These are phyloP conservation scores for Saksenaea vasiformis DNA, from an alignment of 371 early-diverging fungal genomes.

Conservation along the genomic window DNA sequence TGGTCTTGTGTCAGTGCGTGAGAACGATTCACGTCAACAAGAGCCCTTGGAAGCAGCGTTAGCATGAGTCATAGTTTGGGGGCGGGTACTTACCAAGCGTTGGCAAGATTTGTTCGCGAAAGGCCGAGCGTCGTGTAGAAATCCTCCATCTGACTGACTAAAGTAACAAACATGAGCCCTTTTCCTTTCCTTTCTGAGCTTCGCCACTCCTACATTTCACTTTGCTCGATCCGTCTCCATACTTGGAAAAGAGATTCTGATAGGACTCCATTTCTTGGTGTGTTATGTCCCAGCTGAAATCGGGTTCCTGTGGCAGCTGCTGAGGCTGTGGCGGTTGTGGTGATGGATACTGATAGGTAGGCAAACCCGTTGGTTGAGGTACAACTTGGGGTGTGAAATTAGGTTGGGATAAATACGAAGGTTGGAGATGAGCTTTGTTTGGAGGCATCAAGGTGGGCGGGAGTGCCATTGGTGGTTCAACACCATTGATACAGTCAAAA, in stretches of 20 bases:
- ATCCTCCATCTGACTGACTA: conserved; percentile 52
- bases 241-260: conserved; percentile 46
- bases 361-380: conserved; percentile 24
- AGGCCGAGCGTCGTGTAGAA: conserved; percentile 47
- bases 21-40: conserved; percentile 49
- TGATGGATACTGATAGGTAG: neutral
- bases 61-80: neutral
- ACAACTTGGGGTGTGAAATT: conserved; percentile 6
- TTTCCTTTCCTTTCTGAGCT: neutral
- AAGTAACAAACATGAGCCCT: neutral
- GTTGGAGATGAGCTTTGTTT: conserved; percentile 48
- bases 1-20: conserved; percentile 52
- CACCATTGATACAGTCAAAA: conserved; percentile 50
- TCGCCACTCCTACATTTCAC: conserved; percentile 41
- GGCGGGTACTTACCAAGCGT: conserved; percentile 35
- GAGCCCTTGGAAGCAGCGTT: conserved; percentile 18
- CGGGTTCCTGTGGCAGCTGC: conserved; percentile 11
- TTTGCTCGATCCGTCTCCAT: conserved; percentile 41
- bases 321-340: conserved; percentile 5
- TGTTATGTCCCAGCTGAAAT: conserved; percentile 65
- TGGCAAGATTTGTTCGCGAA: conserved; percentile 42
- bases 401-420: conserved; percentile 5
- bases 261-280: conserved; percentile 55
- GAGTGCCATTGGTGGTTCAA: conserved; percentile 52
- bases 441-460: conserved; percentile 48